phyloP scores from a whole-genome alignment of 495 filamentous ascomycete genomes.

The Penicillium angulare region DNA sequence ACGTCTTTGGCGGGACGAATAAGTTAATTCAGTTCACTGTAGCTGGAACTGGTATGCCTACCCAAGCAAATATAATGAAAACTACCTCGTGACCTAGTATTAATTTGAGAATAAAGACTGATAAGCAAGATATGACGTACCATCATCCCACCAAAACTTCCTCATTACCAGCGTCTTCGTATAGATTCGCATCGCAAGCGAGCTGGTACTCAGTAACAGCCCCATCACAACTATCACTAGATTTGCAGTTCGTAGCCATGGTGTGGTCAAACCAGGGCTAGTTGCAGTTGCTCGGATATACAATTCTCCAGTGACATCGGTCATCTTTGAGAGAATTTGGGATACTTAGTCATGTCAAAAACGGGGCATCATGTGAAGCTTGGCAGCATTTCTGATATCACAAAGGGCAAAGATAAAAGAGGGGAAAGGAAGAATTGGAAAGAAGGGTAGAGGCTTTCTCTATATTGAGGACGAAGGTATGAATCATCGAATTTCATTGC shows the following conservation, averaged over 20 bases:
- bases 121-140: not conserved
- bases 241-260: slow-evolving; percentile 5
- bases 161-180: slow-evolving; percentile 3
- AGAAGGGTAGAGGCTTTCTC: too few species aligned
- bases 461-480: too few species aligned
- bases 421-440: too few species aligned
- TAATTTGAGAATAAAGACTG: not conserved
- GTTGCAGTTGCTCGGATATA: too few species aligned
- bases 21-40: not conserved
- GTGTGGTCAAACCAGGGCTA: too few species aligned
- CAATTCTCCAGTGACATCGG: too few species aligned
- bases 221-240: slow-evolving; percentile 1
- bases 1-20: not conserved
- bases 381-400: too few species aligned
- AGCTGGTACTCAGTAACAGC: slow-evolving; percentile 3
- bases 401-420: too few species aligned
- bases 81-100: not conserved
- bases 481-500: too few species aligned
- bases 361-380: too few species aligned
- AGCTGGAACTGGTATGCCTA: not conserved
- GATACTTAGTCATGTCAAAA: too few species aligned
- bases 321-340: too few species aligned
- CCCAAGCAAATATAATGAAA: not conserved
- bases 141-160: slow-evolving; percentile 11
- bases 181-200: slow-evolving; percentile 1